Conservation (phyloP, 305 asterid species). For the Striga hermonthica region DNA sequence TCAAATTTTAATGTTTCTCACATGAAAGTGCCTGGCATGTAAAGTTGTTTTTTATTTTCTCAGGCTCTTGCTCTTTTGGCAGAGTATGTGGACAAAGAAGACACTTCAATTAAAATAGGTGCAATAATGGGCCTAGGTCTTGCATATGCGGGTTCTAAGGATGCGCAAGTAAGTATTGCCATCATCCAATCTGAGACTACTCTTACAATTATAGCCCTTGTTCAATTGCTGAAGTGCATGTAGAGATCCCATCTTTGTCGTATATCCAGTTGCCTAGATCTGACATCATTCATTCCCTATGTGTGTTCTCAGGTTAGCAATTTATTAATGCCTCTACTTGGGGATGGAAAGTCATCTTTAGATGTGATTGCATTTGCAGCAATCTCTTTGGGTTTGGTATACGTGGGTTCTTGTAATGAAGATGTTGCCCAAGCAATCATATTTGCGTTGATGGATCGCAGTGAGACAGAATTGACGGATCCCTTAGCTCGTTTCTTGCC, state of each 20-base stretch:
- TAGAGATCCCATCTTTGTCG: slow-evolving; percentile 16
- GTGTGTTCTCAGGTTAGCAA: slow-evolving; percentile 55
- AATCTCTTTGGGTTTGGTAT: slow-evolving; percentile 81
- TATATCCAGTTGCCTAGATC: slow-evolving; percentile 22
- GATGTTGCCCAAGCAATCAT: slow-evolving; percentile 93
- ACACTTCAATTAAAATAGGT: slow-evolving; percentile 77
- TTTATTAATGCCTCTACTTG: slow-evolving; percentile 66
- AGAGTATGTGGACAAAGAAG: slow-evolving; percentile 79
- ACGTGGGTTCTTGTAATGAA: slow-evolving; percentile 90
- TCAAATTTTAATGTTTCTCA: slow-evolving; percentile 5
- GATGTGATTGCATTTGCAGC: slow-evolving; percentile 97
- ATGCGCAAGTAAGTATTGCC: slow-evolving; percentile 57
- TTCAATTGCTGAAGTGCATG: slow-evolving; percentile 15
- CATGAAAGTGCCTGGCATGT: slow-evolving; percentile 22
- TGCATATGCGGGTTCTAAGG: slow-evolving; percentile 96
- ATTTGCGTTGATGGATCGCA: slow-evolving; percentile 82
- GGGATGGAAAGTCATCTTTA: slow-evolving; percentile 72
- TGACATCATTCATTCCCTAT: slow-evolving; percentile 11
- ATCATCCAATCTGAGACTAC: not conserved
- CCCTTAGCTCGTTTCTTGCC: slow-evolving; percentile 85
- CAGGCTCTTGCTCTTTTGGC: slow-evolving; percentile 92
- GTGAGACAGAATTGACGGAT: slow-evolving; percentile 83
- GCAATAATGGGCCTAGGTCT: slow-evolving; percentile 98
- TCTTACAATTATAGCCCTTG: not conserved
- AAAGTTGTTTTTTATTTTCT: slow-evolving; percentile 27